These are phyloP conservation scores for Vicia sativa DNA, from an alignment of 306 rosid species.

Conservation along the genomic window DNA sequence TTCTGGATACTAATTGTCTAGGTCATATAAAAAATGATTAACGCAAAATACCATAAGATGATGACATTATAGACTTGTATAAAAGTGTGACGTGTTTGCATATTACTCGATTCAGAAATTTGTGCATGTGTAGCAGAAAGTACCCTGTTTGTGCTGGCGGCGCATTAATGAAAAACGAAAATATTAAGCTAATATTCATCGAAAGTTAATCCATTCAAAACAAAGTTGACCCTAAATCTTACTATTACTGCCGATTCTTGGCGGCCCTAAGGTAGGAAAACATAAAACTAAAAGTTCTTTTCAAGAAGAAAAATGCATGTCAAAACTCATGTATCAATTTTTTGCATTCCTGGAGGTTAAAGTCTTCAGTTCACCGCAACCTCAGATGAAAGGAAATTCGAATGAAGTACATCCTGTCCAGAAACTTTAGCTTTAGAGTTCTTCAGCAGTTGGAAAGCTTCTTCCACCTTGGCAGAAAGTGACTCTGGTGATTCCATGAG, in stretches of 20 bases:
- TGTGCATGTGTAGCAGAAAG: no score
- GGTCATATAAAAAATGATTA: no score
- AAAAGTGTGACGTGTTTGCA: not conserved
- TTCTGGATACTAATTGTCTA: no score
- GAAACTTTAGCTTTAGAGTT: slow-evolving; percentile 60
- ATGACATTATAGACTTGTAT: no score
- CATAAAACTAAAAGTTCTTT: slow-evolving; percentile 23
- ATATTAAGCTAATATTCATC: slow-evolving; percentile 20
- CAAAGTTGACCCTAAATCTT: slow-evolving; percentile 23
- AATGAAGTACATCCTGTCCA: slow-evolving; percentile 63
- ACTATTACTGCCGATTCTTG: slow-evolving; percentile 34
- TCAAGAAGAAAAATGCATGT: slow-evolving; percentile 30
- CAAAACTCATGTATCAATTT: slow-evolving; percentile 38
- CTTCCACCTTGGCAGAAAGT: slow-evolving; percentile 74
- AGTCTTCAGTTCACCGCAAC: slow-evolving; percentile 71
- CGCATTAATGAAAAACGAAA: not conserved
- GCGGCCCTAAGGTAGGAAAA: slow-evolving; percentile 37
- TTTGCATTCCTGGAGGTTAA: slow-evolving; percentile 20
- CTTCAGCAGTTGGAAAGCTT: slow-evolving; percentile 83
- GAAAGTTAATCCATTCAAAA: slow-evolving; percentile 24
- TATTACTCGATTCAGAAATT: not conserved
- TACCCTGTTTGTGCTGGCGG: no score
- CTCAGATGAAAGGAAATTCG: slow-evolving; percentile 68
- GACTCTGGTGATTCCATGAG: slow-evolving; percentile 82
- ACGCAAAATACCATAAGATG: no score